phyloP scores from a whole-genome alignment of 768 basidiomycete genomes.

The Podaxis mareebaensis region DNA sequence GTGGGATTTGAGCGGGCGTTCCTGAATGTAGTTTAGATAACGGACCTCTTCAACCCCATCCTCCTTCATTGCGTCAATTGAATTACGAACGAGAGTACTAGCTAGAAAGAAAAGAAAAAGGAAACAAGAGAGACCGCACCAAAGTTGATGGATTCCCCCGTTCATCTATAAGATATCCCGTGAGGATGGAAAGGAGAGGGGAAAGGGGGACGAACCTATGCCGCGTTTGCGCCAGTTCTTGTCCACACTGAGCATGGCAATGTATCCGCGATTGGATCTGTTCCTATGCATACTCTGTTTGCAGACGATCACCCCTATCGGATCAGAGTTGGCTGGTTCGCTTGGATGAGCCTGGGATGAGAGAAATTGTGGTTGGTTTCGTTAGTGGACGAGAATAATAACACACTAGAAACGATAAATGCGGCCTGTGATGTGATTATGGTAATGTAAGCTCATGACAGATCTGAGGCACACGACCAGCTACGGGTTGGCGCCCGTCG shows the following conservation, averaged over 20 bases:
- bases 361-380: background rate
- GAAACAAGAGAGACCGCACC: slow-evolving; percentile 40
- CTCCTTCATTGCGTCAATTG: slow-evolving; percentile 81
- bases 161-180: slow-evolving; percentile 40
- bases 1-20: slow-evolving; percentile 5
- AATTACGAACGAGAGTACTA: slow-evolving; percentile 78
- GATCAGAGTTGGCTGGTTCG: slow-evolving; percentile 42
- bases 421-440: slow-evolving; percentile 62
- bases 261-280: slow-evolving; percentile 84
- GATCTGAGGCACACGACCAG: slow-evolving; percentile 33
- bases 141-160: slow-evolving; percentile 41
- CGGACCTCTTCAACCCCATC: slow-evolving; percentile 85
- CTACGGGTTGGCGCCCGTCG: background rate
- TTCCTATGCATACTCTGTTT: slow-evolving; percentile 91
- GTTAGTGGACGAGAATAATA: background rate
- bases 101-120: slow-evolving; percentile 54
- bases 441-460: slow-evolving; percentile 19
- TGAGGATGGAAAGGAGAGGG: slow-evolving; percentile 41
- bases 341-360: slow-evolving; percentile 56
- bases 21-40: slow-evolving; percentile 16
- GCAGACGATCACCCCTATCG: slow-evolving; percentile 94
- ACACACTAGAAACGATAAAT: slow-evolving; percentile 78
- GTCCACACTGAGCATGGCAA: slow-evolving; percentile 95
- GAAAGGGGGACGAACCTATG: slow-evolving; percentile 66
- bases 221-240: slow-evolving; percentile 86